These are phyloP conservation scores for Diaporthe citriasiana DNA, from an alignment of 2,329 filamentous ascomycete genomes.

Conservation along the genomic window DNA sequence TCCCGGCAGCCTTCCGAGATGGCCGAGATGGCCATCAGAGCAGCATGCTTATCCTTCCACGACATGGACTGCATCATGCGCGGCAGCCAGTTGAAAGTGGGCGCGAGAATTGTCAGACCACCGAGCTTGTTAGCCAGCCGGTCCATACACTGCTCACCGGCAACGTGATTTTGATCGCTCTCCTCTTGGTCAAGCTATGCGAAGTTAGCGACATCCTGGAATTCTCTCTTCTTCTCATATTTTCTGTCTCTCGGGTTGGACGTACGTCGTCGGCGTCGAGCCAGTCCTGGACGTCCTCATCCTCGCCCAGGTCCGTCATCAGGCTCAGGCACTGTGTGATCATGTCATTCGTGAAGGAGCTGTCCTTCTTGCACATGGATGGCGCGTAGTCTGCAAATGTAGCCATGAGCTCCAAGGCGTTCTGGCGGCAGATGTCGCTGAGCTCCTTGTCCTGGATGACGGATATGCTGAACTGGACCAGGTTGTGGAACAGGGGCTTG, in stretches of 20 bases:
- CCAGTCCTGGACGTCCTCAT: constrained; percentile 96
- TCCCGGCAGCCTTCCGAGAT: constrained; percentile 98
- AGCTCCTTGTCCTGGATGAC: constrained; percentile 98
- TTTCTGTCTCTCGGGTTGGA: constrained; percentile 43
- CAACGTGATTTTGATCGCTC: constrained; percentile 96
- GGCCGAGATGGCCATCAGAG: constrained; percentile 98
- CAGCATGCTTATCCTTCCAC: constrained; percentile 96
- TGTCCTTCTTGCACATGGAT: constrained; percentile 93
- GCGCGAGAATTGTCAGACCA: constrained; percentile 90
- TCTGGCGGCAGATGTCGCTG: constrained; percentile 90
- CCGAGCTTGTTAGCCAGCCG: constrained; percentile 96
- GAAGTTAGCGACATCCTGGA: constrained; percentile 47
- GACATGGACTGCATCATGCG: constrained; percentile 96
- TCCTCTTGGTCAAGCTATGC: constrained; percentile 89
- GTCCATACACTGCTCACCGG: constrained; percentile 98
- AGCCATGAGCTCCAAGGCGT: constrained; percentile 95
- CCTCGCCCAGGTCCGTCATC: constrained; percentile 96
- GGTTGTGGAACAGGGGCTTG: constrained; percentile 90
- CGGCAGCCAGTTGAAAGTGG: constrained; percentile 96
- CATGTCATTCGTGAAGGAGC: constrained; percentile 95
- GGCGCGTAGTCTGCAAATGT: constrained; percentile 97
- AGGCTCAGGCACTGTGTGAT: constrained; percentile 97
- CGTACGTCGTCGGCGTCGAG: constrained; percentile 89
- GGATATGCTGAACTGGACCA: constrained; percentile 92
- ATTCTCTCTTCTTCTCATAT: background rate